Conservation (phyloP, 495 filamentous ascomycete species). For the Neurospora sp. region DNA sequence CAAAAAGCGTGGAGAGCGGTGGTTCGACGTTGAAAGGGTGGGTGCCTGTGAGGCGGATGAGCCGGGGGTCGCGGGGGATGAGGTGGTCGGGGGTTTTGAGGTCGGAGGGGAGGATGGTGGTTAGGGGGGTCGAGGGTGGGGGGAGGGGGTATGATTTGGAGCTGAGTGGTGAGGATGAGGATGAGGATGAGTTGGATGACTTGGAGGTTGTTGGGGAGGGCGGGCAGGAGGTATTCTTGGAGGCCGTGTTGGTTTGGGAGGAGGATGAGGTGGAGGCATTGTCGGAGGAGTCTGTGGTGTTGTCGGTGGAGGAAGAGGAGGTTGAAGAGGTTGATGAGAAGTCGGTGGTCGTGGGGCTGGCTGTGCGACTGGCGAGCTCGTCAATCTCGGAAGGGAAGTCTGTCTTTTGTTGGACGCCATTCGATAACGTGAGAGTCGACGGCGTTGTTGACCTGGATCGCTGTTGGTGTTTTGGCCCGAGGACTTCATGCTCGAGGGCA, state of each 20-base stretch:
- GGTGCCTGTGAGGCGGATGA: conserved; percentile 82
- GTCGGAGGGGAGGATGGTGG: conserved; percentile 61
- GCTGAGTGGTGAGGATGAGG: no score
- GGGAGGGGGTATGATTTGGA: conserved; percentile 64
- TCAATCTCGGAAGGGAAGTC: neutral
- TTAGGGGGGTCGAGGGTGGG: conserved; percentile 49
- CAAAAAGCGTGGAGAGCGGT: conserved; percentile 67
- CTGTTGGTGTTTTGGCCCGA: neutral
- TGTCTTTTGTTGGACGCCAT: neutral
- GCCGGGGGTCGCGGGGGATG: conserved; percentile 75
- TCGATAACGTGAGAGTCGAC: neutral
- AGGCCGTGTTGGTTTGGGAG: no score
- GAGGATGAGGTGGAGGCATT: neutral
- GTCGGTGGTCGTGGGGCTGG: neutral
- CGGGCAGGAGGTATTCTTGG: neutral
- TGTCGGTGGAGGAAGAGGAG: neutral
- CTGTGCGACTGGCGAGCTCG: neutral
- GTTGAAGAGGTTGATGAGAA: neutral
- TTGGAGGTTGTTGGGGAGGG: neutral
- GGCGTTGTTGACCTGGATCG: neutral
- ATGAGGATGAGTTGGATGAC: no score
- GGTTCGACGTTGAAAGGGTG: conserved; percentile 95
- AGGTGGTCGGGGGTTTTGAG: conserved; percentile 75
- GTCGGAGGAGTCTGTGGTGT: neutral
- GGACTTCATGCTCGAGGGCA: neutral